Conservation (phyloP, 2,329 filamentous ascomycete species). For the Chlorencoelia australis region DNA sequence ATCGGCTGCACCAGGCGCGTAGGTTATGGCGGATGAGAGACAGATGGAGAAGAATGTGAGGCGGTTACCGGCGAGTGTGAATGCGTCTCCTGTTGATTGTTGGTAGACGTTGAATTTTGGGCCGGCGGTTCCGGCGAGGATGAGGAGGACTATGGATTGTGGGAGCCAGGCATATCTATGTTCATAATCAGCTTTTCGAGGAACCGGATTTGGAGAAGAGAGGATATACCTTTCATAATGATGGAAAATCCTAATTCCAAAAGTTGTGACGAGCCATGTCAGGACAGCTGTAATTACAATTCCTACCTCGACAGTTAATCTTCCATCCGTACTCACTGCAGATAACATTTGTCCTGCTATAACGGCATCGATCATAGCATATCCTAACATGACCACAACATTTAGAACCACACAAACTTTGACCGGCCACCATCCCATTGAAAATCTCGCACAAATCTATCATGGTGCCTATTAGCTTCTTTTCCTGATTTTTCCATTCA, state of each 20-base stretch:
- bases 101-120: conserved; percentile 48
- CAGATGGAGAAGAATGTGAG: conserved; percentile 63
- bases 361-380: conserved; percentile 53
- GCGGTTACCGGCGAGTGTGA: conserved; percentile 44
- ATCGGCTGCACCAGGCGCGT: conserved; percentile 52
- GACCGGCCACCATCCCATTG: conserved; percentile 56
- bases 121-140: conserved; percentile 52
- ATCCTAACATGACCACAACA: conserved; percentile 51
- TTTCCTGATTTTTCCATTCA: no score
- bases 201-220: conserved; percentile 18
- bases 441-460: conserved; percentile 41
- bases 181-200: neutral
- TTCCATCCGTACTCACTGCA: conserved; percentile 48
- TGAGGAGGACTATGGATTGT: conserved; percentile 48
- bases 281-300: conserved; percentile 56
- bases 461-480: no score
- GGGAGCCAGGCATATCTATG: conserved; percentile 52
- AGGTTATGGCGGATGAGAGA: conserved; percentile 54
- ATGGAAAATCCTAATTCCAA: conserved; percentile 59
- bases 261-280: conserved; percentile 53
- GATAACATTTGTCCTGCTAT: conserved; percentile 59
- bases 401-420: conserved; percentile 55
- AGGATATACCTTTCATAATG: conserved; percentile 58
- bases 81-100: conserved; percentile 29
- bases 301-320: conserved; percentile 53